Evolutionary conservation across 306 rosid genomes (phyloP).

Genomic region (Castanea mollissima): DNA sequence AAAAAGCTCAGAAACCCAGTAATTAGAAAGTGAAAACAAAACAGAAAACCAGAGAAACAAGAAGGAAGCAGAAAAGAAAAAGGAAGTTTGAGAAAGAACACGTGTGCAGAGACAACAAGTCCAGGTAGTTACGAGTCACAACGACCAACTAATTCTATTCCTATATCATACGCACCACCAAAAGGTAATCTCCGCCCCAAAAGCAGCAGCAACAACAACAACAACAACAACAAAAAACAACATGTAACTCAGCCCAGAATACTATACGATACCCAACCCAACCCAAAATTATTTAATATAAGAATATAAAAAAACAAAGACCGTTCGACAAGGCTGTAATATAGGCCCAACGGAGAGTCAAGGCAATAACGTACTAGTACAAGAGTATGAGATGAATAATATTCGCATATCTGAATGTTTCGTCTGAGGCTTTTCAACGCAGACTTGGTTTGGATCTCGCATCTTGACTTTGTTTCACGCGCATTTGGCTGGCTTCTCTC

Average conservation of each 20-base stretch:
- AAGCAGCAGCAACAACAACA: background rate
- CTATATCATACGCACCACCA: background rate
- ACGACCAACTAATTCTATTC: background rate
- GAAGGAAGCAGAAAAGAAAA: background rate
- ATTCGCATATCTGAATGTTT: conserved; percentile 16
- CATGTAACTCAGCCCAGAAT: too few species aligned
- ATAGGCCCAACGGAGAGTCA: conserved; percentile 4
- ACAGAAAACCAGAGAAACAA: background rate
- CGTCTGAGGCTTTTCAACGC: conserved; percentile 24
- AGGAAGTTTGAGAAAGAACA: conserved; percentile 11
- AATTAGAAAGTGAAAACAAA: conserved; percentile 4
- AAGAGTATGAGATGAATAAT: background rate
- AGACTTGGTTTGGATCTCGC: conserved; percentile 50
- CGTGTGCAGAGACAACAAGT: conserved; percentile 31
- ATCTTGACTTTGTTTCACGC: conserved; percentile 43
- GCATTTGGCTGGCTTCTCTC: conserved; percentile 31
- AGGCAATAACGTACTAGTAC: background rate
- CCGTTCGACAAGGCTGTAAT: conserved; percentile 23
- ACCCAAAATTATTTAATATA: too few species aligned
- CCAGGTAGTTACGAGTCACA: background rate
- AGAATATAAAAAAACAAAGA: background rate
- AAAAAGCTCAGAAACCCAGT: conserved; percentile 29
- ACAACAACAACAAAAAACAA: too few species aligned
- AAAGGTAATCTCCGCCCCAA: conserved; percentile 32
- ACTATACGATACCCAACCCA: too few species aligned